Percentiles rank a stretch among this genome's conserved stretches.
These are phyloP conservation scores for Fereydounia khargensis DNA, from an alignment of 1,284 basidiomycete genomes.

Conservation along the genomic window DNA sequence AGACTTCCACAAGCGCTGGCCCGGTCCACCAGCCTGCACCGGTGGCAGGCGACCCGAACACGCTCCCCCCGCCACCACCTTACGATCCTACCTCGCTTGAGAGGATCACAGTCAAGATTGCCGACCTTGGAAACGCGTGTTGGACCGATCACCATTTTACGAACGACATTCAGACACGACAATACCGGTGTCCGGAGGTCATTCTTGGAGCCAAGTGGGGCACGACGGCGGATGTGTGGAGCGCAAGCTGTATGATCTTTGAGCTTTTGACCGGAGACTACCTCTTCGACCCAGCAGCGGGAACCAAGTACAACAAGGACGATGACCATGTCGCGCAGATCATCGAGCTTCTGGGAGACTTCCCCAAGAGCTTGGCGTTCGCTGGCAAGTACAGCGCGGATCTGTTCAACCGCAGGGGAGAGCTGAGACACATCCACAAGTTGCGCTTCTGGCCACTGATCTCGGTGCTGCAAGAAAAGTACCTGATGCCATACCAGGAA, in stretches of 20 bases:
- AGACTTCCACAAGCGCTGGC: conserved; percentile 10
- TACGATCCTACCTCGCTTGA: conserved; percentile 67
- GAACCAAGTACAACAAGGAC: conserved; percentile 81
- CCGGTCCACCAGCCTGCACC: conserved; percentile 57
- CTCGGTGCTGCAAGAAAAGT: conserved; percentile 82
- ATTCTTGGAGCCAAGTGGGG: conserved; percentile 96
- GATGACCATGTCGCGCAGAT: conserved; percentile 99
- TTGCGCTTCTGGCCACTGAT: conserved; percentile 91
- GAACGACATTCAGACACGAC: conserved; percentile 93
- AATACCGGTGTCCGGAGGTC: conserved; percentile 95
- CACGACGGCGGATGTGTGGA: conserved; percentile 92
- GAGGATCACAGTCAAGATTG: conserved; percentile 96
- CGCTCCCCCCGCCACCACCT: conserved; percentile 62
- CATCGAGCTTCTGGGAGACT: conserved; percentile 90
- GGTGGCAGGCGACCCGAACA: conserved; percentile 63
- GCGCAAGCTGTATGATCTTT: conserved; percentile 83
- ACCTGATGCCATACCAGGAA: conserved; percentile 80
- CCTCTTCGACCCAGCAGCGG: conserved; percentile 82
- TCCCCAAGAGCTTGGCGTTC: conserved; percentile 78
- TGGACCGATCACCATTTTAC: conserved; percentile 92
- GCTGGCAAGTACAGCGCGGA: conserved; percentile 91
- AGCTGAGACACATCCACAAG: conserved; percentile 91
- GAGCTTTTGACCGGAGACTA: conserved; percentile 83
- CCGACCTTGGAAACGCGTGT: conserved; percentile 90
- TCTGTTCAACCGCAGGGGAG: conserved; percentile 92